A percentile compares a stretch with the other conserved stretches of the same genome.
phyloP scores from a whole-genome alignment of 2,329 filamentous ascomycete genomes.

The Penicillium sp. region DNA sequence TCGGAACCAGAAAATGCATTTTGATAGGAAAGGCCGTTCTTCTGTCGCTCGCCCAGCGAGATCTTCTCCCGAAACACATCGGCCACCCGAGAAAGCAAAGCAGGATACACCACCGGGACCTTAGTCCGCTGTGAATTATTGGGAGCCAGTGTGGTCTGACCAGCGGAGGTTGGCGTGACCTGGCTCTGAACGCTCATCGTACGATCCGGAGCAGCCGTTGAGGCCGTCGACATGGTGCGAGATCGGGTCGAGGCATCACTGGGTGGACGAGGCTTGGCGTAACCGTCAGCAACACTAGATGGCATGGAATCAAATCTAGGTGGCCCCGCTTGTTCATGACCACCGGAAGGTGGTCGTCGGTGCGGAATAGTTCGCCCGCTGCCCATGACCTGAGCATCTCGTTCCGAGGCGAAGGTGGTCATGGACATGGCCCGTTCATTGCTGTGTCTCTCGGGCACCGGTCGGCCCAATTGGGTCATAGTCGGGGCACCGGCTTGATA shows the following conservation, averaged over 20 bases:
- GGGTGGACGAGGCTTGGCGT: constrained; percentile 34
- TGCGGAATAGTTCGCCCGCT: constrained; percentile 78
- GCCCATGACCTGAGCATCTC: constrained; percentile 80
- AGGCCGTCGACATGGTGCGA: constrained; percentile 89
- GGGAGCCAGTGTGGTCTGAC: constrained; percentile 52
- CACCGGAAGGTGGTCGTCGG: constrained; percentile 54
- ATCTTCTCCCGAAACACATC: constrained; percentile 90
- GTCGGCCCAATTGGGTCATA: constrained; percentile 83
- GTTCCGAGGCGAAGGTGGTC: constrained; percentile 72
- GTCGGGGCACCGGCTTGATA: constrained; percentile 56
- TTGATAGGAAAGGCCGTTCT: constrained; percentile 95
- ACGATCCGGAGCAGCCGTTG: constrained; percentile 54
- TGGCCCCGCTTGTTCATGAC: constrained; percentile 29
- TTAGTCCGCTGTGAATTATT: constrained; percentile 56
- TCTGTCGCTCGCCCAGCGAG: constrained; percentile 76
- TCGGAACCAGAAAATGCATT: constrained; percentile 94
- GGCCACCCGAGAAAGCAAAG: constrained; percentile 84
- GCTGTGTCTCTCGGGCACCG: constrained; percentile 85
- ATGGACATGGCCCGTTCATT: constrained; percentile 96
- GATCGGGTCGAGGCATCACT: constrained; percentile 42
- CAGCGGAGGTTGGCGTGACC: constrained; percentile 47
- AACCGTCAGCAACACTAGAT: constrained; percentile 45
- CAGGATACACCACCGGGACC: constrained; percentile 87
- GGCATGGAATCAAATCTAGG: constrained; percentile 42
- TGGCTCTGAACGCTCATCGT: constrained; percentile 53